Base-by-base conservation (phyloP, 1,284 basidiomycete genomes). In the Rhodotorula sp. region DNA sequence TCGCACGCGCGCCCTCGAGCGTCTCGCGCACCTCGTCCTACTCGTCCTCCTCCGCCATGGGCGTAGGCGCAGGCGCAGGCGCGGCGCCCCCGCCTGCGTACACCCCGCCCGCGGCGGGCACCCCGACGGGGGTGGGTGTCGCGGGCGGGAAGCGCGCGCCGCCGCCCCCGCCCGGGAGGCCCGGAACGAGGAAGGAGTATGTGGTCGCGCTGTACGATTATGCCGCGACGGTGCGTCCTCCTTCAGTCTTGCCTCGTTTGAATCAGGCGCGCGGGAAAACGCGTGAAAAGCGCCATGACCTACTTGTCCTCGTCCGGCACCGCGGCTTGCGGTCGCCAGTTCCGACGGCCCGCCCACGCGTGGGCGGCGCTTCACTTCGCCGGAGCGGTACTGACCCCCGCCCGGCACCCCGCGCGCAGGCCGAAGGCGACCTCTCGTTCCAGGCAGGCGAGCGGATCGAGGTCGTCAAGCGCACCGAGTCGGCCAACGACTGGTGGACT, bases 401-500 rank as follows among this genome's bases (percentile, higher is more conserved):
- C 19, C 22, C 53, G n/a, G 39, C 3, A 8, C 15, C 29, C 21
- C n/a, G 19, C 8, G 25, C 34, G 10, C 81, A 96, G 88, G 91
- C 94, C 41, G 93, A 92, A 1, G 97, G 97, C 0, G 96, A 99
- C 82, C 84, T 99, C 66, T 90, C 89, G 1, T 99, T 99, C 84
- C 88, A 85, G 69, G 88, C 88, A 2, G 97, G 97, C n/a, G 96
- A 99, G 82, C 84, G 88, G 75, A 98, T 99, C 82, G 93, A 97
- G 83, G 86, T 99, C 66, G 86, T 97, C 41, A 90, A 97, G 82
- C 87, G 89, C 80, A 91, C 91, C 21, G 87, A 87, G 4, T 94
- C 88, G 77, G 82, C 89, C 34, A 94, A 98, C 80, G 97, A 99
- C 80, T 99, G 96, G 96, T 99, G 96, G 96, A 98, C 94, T 17